Evolutionary conservation across 2,329 filamentous ascomycete genomes (phyloP).

Genomic region (Periconia digitata): DNA sequence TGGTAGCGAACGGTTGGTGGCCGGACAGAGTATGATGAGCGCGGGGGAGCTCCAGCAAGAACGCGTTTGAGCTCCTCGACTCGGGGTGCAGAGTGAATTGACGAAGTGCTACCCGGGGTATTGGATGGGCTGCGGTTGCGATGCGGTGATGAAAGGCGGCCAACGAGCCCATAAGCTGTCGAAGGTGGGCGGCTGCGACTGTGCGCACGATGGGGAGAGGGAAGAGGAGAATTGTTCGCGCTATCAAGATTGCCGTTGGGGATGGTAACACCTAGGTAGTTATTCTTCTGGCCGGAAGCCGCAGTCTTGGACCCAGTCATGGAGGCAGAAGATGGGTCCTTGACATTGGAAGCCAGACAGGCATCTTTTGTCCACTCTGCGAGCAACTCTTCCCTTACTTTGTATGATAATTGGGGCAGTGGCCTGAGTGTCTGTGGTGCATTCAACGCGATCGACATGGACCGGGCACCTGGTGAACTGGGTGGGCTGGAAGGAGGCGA

Average conservation of each 20-base stretch:
- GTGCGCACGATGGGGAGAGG: constrained; percentile 34
- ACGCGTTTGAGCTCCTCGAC: constrained; percentile 52
- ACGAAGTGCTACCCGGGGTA: constrained; percentile 40
- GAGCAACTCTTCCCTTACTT: constrained; percentile 74
- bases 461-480: constrained; percentile 66
- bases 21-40: constrained; percentile 34
- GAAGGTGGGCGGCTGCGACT: constrained; percentile 37
- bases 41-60: constrained; percentile 38
- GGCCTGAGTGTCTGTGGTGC: constrained; percentile 26
- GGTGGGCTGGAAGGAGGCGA: constrained; percentile 72
- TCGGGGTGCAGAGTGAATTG: constrained; percentile 41
- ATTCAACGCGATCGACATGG: constrained; percentile 63
- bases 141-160: constrained; percentile 31
- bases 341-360: constrained; percentile 68
- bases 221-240: constrained; percentile 29
- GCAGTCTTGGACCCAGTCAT: constrained; percentile 70
- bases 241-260: constrained; percentile 40
- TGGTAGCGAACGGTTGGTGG: constrained; percentile 22
- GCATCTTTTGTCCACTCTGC: constrained; percentile 77
- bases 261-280: constrained; percentile 60
- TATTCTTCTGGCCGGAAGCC: constrained; percentile 32
- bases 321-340: constrained; percentile 70
- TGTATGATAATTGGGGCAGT: constrained; percentile 60
- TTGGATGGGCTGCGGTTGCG: constrained; percentile 29
- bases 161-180: constrained; percentile 38